phyloP scores from a whole-genome alignment of 192 early-diverging fungal genomes.

The Radiomyces spectabilis region DNA sequence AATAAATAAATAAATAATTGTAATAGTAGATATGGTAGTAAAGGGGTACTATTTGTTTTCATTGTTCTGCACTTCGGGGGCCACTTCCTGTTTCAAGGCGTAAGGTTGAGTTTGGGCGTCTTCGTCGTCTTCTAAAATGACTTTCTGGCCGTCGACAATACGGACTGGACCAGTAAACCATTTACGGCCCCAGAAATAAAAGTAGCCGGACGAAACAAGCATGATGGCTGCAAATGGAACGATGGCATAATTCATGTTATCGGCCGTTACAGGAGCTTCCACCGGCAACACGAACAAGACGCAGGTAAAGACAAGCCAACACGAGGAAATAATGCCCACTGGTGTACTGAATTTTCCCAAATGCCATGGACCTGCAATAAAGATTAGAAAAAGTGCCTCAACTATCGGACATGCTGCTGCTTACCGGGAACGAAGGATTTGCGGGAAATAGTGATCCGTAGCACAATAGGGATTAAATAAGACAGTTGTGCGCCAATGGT shows the following conservation, averaged over 20 bases:
- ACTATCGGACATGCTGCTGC: not conserved
- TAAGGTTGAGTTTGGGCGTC: too few relatives aligned
- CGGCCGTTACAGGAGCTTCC: constrained; percentile 24
- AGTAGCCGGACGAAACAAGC: constrained; percentile 34
- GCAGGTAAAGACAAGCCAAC: constrained; percentile 33
- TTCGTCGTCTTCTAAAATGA: constrained; percentile 23
- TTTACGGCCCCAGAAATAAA: constrained; percentile 41
- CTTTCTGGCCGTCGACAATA: constrained; percentile 15
- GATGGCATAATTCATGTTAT: constrained; percentile 33
- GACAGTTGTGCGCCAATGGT: constrained; percentile 45
- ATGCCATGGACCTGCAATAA: constrained; percentile 27
- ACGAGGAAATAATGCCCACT: constrained; percentile 26
- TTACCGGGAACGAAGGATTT: constrained; percentile 33
- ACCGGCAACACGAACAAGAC: not conserved
- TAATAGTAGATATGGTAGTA: too few relatives aligned
- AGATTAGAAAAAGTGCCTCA: not conserved
- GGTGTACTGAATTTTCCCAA: constrained; percentile 33
- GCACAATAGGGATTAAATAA: constrained; percentile 40
- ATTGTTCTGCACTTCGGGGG: too few relatives aligned
- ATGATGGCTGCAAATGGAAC: constrained; percentile 39
- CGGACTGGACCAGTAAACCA: constrained; percentile 41
- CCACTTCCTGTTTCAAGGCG: too few relatives aligned
- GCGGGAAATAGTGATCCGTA: constrained; percentile 34
- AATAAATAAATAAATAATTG: too few relatives aligned
- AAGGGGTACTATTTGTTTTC: too few relatives aligned